These are phyloP conservation scores for Ophiosphaerella herpotricha DNA, from an alignment of 2,329 filamentous ascomycete species.

Conservation along the genomic window DNA sequence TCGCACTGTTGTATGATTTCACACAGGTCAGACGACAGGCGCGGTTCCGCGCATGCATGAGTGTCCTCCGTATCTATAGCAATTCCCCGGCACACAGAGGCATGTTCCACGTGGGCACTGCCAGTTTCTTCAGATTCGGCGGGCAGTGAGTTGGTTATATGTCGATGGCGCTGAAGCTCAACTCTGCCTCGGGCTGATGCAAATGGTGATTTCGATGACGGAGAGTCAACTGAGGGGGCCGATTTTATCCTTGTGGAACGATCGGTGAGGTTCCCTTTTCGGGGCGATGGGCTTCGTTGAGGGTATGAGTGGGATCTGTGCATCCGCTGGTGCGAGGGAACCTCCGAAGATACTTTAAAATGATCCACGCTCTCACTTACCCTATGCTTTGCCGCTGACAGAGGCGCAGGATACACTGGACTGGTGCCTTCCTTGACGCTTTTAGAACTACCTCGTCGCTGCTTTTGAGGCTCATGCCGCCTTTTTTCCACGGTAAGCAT, in stretches of 20 bases:
- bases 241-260: constrained; percentile 9
- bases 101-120: background rate
- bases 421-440: constrained; percentile 5
- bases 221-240: constrained; percentile 9
- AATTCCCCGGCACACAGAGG: background rate
- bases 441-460: background rate
- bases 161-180: background rate
- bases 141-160: background rate
- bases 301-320: constrained; percentile 33
- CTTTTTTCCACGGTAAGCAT: constrained; percentile 8
- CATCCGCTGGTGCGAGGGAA: constrained; percentile 14
- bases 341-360: constrained; percentile 24
- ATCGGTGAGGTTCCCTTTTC: constrained; percentile 16
- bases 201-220: constrained; percentile 25
- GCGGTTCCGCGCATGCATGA: constrained; percentile 4
- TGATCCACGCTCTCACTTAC: constrained; percentile 11
- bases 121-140: background rate
- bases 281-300: constrained; percentile 24
- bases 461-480: background rate
- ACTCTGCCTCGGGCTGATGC: background rate
- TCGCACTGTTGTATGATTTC: constrained; percentile 34
- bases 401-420: constrained; percentile 10
- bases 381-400: constrained; percentile 7
- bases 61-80: background rate
- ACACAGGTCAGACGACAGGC: constrained; percentile 29